phyloP scores from a whole-genome alignment of 805 yeast species.

The Blastobotrys robertii region DNA sequence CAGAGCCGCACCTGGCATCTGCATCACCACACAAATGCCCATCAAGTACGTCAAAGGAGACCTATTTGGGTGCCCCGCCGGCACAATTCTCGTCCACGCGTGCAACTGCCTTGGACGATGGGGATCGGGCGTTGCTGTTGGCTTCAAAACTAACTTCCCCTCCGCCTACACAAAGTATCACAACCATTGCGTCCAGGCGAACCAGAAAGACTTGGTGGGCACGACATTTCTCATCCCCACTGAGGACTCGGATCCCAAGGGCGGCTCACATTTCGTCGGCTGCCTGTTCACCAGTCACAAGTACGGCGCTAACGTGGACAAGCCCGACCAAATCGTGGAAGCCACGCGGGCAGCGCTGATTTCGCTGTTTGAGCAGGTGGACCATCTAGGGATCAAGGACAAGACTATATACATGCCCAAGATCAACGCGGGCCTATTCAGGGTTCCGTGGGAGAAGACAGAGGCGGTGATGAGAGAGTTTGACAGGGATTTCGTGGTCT shows the following conservation, averaged over 20 bases:
- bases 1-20: no score
- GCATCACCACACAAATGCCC: slow-evolving; percentile 1
- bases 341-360: slow-evolving; percentile 43
- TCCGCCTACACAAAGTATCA: slow-evolving; percentile 42
- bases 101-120: slow-evolving; percentile 72
- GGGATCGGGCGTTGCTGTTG: slow-evolving; percentile 79
- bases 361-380: slow-evolving; percentile 36
- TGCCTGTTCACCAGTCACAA: slow-evolving; percentile 65
- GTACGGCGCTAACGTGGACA: slow-evolving; percentile 36
- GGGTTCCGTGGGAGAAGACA: slow-evolving; percentile 69
- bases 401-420: slow-evolving; percentile 52
- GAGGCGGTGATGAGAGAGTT: slow-evolving; percentile 38
- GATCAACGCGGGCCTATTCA: slow-evolving; percentile 73
- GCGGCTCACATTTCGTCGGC: slow-evolving; percentile 34
- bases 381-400: slow-evolving; percentile 2
- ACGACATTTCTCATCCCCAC: slow-evolving; percentile 39
- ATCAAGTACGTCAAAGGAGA: slow-evolving; percentile 45
- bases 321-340: slow-evolving; percentile 37
- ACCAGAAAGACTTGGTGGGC: slow-evolving; percentile 39
- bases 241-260: slow-evolving; percentile 24
- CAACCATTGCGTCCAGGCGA: slow-evolving; percentile 31
- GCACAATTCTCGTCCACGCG: slow-evolving; percentile 58
- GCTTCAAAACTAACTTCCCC: slow-evolving; percentile 46
- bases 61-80: slow-evolving; percentile 34
- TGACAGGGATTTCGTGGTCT: slow-evolving; percentile 36